These are phyloP conservation scores for Flaveria sonorensis DNA, from an alignment of 129 eudicot species.

Conservation along the genomic window DNA sequence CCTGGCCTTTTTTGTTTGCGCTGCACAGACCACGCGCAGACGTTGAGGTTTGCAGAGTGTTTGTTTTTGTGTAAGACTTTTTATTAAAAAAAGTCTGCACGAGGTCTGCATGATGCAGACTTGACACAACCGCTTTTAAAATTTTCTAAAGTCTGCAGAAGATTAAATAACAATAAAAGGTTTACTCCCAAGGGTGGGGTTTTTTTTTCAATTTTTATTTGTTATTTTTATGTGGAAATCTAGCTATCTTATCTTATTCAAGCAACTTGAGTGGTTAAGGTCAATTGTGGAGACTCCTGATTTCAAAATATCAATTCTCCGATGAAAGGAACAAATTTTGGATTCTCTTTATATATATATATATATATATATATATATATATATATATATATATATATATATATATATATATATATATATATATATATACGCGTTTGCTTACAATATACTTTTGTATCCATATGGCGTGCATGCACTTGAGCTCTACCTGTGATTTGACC, in stretches of 20 bases:
- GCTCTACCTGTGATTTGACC: not conserved
- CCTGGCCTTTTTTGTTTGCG: no score
- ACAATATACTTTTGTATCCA: constrained; percentile 12
- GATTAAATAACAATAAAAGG: not conserved
- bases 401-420: no score
- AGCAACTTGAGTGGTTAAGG: constrained; percentile 15
- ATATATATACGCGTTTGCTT: constrained; percentile 25
- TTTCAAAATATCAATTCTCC: constrained; percentile 15
- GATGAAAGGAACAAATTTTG: constrained; percentile 2
- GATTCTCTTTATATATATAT: no score
- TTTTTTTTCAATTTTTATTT: not conserved
- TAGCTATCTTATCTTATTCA: constrained; percentile 23
- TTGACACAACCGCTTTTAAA: no score
- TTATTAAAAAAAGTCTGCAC: no score
- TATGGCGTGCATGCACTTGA: constrained; percentile 29
- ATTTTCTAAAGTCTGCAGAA: no score
- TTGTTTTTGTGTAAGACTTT: no score
- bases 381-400: no score
- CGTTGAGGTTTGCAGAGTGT: no score
- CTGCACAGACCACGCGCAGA: no score
- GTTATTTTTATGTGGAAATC: not conserved
- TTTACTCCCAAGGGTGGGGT: not conserved
- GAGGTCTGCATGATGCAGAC: no score
- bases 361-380: no score
- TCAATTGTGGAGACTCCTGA: not conserved